A percentile compares a stretch with the other conserved stretches of the same genome.
phyloP scores from a whole-genome alignment of 352 stramenopile species.

The Pythium brassicae region DNA sequence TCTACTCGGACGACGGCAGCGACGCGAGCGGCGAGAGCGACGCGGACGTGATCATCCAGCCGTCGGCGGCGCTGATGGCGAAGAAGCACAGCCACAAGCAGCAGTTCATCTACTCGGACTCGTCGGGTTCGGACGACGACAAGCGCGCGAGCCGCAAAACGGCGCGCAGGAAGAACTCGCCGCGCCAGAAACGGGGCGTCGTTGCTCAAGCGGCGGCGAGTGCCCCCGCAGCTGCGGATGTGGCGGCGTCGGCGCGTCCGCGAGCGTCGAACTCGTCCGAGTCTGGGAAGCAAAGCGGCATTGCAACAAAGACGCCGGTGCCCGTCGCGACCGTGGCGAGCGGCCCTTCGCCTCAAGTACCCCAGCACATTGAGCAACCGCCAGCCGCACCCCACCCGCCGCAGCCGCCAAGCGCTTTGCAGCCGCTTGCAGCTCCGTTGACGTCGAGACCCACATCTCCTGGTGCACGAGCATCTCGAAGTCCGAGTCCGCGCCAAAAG shows the following conservation, averaged over 20 bases:
- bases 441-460: constrained; percentile 6
- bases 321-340: background rate
- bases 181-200: background rate
- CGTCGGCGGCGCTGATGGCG: constrained; percentile 16
- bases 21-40: constrained; percentile 30
- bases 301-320: background rate
- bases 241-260: background rate
- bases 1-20: constrained; percentile 78
- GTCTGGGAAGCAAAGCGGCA: background rate
- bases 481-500: constrained; percentile 10
- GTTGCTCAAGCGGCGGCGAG: background rate
- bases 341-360: background rate
- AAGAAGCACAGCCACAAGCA: constrained; percentile 59
- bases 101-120: constrained; percentile 67
- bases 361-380: background rate
- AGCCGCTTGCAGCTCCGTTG: background rate
- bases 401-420: background rate
- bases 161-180: background rate
- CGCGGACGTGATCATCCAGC: constrained; percentile 57
- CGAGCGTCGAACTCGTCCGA: background rate
- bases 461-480: constrained; percentile 2
- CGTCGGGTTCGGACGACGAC: constrained; percentile 33
- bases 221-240: background rate
- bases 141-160: constrained; percentile 6
- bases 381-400: background rate